Evolutionary conservation across 768 basidiomycete species (phyloP).

Genomic region (Mycena metata): DNA sequence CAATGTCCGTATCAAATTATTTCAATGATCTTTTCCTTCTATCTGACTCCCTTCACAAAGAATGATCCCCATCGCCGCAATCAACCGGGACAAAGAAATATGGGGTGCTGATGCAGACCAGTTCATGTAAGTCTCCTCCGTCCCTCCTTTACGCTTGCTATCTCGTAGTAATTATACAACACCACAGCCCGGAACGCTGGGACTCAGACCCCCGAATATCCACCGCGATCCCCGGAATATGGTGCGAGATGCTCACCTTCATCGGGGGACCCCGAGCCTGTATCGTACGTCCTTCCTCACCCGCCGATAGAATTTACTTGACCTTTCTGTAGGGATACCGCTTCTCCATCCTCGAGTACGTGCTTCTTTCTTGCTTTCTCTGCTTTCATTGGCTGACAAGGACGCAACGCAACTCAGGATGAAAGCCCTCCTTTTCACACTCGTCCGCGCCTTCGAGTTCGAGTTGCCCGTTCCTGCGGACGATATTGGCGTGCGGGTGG

Average conservation of each 20-base stretch:
- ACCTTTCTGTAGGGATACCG: conserved; percentile 37
- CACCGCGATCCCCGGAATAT: conserved; percentile 54
- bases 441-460: neutral
- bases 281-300: conserved; percentile 40
- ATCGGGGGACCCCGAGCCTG: conserved; percentile 59
- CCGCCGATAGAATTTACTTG: neutral
- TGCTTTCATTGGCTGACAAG: neutral
- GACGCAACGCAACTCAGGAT: neutral
- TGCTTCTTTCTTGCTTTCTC: neutral
- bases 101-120: conserved; percentile 64
- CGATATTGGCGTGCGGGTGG: neutral
- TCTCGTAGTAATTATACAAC: too few relatives aligned
- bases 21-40: too few relatives aligned
- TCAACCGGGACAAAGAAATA: conserved; percentile 54
- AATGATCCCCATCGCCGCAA: conserved; percentile 28
- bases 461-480: neutral
- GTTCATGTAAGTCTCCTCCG: conserved; percentile 53
- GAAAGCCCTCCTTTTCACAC: neutral
- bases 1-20: neutral
- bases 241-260: conserved; percentile 56
- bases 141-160: neutral
- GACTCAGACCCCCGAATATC: conserved; percentile 26
- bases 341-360: conserved; percentile 26
- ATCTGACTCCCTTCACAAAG: neutral
- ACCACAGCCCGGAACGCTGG: conserved; percentile 62